These are phyloP conservation scores for Aspergillus candidus DNA, from an alignment of 2,329 filamentous ascomycete species.

Conservation along the genomic window DNA sequence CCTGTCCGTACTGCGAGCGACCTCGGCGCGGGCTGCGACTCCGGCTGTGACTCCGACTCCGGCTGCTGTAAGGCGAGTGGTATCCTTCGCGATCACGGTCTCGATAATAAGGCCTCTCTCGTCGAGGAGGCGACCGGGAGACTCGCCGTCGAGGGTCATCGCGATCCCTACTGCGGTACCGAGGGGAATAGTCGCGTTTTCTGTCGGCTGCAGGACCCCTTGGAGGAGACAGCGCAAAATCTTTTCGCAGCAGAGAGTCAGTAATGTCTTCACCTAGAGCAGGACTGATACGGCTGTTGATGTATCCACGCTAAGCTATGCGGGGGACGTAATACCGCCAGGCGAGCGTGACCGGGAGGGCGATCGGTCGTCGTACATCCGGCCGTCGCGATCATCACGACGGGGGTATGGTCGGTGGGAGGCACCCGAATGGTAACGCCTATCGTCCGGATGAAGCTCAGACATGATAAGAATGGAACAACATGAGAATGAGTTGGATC, in stretches of 20 bases:
- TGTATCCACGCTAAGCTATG: constrained; percentile 27
- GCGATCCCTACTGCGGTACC: constrained; percentile 29
- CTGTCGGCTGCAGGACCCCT: constrained; percentile 33
- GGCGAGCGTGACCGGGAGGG: constrained; percentile 38
- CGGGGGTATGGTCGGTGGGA: constrained; percentile 21
- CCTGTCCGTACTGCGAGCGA: constrained; percentile 35
- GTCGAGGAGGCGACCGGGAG: constrained; percentile 32
- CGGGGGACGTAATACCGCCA: constrained; percentile 41
- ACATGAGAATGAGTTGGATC: not conserved
- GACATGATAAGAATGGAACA: constrained; percentile 18
- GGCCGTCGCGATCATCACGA: constrained; percentile 35
- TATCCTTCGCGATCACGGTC: constrained; percentile 45
- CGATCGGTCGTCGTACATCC: constrained; percentile 44
- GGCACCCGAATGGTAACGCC: constrained; percentile 18
- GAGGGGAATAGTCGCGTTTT: constrained; percentile 29
- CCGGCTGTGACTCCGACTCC: constrained; percentile 31
- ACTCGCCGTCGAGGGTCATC: constrained; percentile 30
- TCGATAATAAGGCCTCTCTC: constrained; percentile 33
- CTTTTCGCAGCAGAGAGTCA: constrained; percentile 35
- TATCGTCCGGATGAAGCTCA: constrained; percentile 24
- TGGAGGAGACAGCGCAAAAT: constrained; percentile 30
- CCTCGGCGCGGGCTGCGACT: constrained; percentile 33
- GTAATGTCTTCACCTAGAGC: constrained; percentile 25
- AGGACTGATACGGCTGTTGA: constrained; percentile 9
- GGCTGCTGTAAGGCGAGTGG: constrained; percentile 35